Conservation (phyloP, 1,284 basidiomycete species). For the Caloboletus firmus region DNA sequence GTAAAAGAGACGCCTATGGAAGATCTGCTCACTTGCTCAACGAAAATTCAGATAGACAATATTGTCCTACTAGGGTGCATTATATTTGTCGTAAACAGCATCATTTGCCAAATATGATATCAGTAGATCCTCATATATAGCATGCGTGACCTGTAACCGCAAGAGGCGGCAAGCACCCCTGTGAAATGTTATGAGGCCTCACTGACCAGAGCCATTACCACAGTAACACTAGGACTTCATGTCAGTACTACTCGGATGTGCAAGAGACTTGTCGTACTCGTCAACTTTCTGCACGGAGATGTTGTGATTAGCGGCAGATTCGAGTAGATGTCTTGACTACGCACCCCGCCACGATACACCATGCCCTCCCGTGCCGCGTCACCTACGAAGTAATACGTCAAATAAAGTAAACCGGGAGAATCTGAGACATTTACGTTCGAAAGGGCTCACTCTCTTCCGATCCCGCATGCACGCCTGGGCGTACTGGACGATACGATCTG, state of each 20-base stretch:
- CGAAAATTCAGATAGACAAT: neutral
- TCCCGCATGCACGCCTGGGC: conserved; percentile 68
- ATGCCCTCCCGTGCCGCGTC: conserved; percentile 63
- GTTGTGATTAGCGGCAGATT: conserved; percentile 16
- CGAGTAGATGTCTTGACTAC: conserved; percentile 4
- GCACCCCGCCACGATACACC: conserved; percentile 69
- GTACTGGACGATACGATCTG: conserved; percentile 70
- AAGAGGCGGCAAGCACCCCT: neutral
- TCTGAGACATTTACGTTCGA: conserved; percentile 53
- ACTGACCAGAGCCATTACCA: conserved; percentile 44
- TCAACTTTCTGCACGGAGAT: conserved; percentile 54
- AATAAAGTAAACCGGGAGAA: neutral
- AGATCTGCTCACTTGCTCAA: neutral
- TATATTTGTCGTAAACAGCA: neutral
- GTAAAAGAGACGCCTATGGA: neutral
- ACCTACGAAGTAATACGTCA: conserved; percentile 36
- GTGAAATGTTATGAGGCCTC: conserved; percentile 28
- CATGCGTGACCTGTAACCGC: neutral
- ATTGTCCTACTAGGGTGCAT: neutral
- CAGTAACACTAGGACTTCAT: conserved; percentile 41
- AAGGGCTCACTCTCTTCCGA: conserved; percentile 62
- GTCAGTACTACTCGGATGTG: conserved; percentile 27
- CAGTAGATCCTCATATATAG: neutral
- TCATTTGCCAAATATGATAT: conserved; percentile 5
- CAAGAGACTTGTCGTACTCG: conserved; percentile 47